These are phyloP conservation scores for Diaporthe longicolla DNA, from an alignment of 2,329 filamentous ascomycete genomes.

Conservation along the genomic window DNA sequence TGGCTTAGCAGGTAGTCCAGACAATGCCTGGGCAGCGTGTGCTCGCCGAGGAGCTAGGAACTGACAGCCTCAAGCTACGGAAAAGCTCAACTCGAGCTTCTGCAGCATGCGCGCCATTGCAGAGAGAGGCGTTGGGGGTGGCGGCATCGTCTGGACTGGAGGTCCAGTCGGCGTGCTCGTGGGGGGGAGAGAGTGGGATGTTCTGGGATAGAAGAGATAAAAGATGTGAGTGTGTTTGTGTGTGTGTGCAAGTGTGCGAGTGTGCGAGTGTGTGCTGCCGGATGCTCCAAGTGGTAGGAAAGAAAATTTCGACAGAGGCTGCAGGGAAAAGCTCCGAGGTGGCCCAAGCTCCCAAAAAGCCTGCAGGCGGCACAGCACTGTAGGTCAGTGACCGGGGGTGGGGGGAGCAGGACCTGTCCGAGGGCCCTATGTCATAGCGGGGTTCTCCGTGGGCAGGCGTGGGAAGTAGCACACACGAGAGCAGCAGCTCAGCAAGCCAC, in stretches of 20 bases:
- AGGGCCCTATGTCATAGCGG: constrained; percentile 20
- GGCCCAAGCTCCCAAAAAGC: constrained; percentile 30
- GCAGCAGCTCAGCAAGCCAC: constrained; percentile 7
- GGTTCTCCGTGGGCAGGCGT: constrained; percentile 12
- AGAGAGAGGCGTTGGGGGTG: background rate
- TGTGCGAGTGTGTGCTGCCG: background rate
- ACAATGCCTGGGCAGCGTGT: background rate
- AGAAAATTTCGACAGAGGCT: constrained; percentile 23
- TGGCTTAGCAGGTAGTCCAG: background rate
- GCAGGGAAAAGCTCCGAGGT: constrained; percentile 23
- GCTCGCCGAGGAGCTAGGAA: constrained; percentile 33
- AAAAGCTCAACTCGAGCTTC: constrained; percentile 12
- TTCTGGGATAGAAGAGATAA: constrained; percentile 2
- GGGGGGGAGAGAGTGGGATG: constrained; percentile 12
- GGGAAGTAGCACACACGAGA: background rate
- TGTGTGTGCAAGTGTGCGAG: background rate
- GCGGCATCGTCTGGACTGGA: background rate
- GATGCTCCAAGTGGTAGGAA: background rate
- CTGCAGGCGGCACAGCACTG: background rate
- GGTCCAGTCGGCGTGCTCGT: constrained; percentile 7
- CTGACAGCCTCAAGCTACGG: constrained; percentile 21
- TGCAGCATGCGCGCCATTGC: background rate
- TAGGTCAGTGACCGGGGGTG: background rate
- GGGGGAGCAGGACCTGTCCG: background rate
- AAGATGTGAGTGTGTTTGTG: background rate